Base-by-base conservation (phyloP, 1,139 yeast species). In the Scheffersomyces lignicola region DNA sequence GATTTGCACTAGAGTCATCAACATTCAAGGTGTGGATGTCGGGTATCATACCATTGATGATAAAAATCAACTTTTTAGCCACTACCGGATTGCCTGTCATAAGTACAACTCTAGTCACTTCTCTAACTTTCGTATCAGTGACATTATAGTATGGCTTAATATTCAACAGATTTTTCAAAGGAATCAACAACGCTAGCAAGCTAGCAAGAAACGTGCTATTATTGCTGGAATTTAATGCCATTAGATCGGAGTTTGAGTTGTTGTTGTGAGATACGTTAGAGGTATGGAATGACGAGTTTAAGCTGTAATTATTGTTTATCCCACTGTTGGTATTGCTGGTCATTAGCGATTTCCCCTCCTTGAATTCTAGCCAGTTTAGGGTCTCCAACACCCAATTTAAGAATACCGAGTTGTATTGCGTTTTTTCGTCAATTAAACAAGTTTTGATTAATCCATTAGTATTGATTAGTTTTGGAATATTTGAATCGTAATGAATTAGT, bases 81-180 rank as follows among this genome's bases (percentile, higher is more conserved):
- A 78, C 81, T 18, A 73, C 73, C 15, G 80, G 78, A 45, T 78
- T 79, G 5, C 80, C 76, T 0, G 84, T 78, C 74, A 77, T 68
- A 4, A 78, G 62, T 3, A 78, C 79, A 0, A 78, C 62, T 35
- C 83, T 61, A 4, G 76, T 62, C 3, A 67, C 51, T 32, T 69
- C 73, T 22, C 60, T 57, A 2, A 47, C 37, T 14, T 44, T 37
- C 10, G 29, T 38, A 5, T 43, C 43, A 12, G 43, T 38, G 9
- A 45, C 45, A 29, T 54, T 51, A 25, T 41, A 39, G 34, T 54
- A 51, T 0, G 78, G 74, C 31, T 62, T 65, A 6, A 41, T 38
- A 17, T 65, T 49, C 22, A 76, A 52, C 44, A 62, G 64, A 3
- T 57, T 39, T 32, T 69, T 61, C 16, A 61, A 56, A 7, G 73